A percentile compares a stretch with the other conserved stretches of the same genome.
Evolutionary conservation across 805 yeast species (phyloP).

Genomic region (Hanseniaspora taiwanica): DNA sequence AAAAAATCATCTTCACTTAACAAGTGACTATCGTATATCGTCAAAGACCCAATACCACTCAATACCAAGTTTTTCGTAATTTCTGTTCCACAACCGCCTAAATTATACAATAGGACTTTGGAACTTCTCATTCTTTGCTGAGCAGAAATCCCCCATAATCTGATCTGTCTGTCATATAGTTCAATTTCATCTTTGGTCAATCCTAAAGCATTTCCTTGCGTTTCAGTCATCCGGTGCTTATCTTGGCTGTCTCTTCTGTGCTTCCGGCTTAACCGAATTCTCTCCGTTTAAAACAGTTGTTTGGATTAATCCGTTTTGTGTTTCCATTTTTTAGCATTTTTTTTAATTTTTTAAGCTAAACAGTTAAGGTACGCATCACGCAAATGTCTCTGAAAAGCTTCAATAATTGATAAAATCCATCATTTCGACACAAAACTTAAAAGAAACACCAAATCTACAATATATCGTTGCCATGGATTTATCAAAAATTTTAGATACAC

Average conservation of each 20-base stretch:
- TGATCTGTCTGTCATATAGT: constrained; percentile 83
- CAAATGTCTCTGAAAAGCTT: too few relatives aligned
- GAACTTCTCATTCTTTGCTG: constrained; percentile 67
- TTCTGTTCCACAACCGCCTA: constrained; percentile 74
- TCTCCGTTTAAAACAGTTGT: too few relatives aligned
- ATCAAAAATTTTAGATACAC: constrained; percentile 60
- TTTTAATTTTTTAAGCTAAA: not conserved
- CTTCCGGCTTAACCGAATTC: too few relatives aligned
- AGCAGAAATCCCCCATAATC: constrained; percentile 94
- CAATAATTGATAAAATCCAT: too few relatives aligned
- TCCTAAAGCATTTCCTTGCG: too few relatives aligned
- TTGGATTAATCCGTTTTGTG: not conserved
- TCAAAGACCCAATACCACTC: constrained; percentile 75
- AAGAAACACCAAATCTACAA: not conserved
- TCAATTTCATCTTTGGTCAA: constrained; percentile 64
- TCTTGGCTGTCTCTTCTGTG: too few relatives aligned
- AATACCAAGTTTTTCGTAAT: constrained; percentile 71
- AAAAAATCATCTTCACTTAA: constrained; percentile 47
- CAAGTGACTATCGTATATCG: constrained; percentile 46
- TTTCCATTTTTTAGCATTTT: not conserved
- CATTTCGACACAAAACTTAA: too few relatives aligned
- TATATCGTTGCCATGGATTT: constrained; percentile 76
- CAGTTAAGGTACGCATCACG: too few relatives aligned
- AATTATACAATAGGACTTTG: constrained; percentile 50
- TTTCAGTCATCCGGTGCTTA: too few relatives aligned